A percentile compares a stretch with the other conserved stretches of the same genome.
Evolutionary conservation across 306 rosid genomes (phyloP).

Genomic region (Cicer arietinum): DNA sequence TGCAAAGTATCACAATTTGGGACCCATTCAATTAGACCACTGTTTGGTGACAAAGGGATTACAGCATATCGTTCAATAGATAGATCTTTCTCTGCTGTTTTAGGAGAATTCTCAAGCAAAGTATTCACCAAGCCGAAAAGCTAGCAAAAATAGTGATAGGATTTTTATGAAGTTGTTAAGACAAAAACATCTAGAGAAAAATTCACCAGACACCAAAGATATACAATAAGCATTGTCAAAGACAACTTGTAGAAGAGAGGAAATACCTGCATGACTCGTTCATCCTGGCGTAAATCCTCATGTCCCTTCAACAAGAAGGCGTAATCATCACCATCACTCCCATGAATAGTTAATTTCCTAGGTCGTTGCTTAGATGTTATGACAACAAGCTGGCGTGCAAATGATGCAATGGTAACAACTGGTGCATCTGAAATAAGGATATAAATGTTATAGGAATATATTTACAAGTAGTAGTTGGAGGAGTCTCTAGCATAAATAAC

Average conservation of each 20-base stretch:
- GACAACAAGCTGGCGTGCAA: conserved; percentile 91
- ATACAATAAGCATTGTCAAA: conserved; percentile 32
- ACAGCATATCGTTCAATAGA: conserved; percentile 85
- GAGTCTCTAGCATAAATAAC: background rate
- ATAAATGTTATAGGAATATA: conserved; percentile 21
- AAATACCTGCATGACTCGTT: conserved; percentile 97
- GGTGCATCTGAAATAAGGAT: conserved; percentile 64
- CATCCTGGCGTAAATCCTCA: conserved; percentile 98
- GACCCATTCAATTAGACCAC: conserved; percentile 98
- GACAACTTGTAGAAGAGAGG: conserved; percentile 2
- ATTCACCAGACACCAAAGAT: conserved; percentile 2
- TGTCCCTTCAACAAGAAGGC: conserved; percentile 98
- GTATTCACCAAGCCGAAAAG: conserved; percentile 99
- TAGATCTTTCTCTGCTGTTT: conserved; percentile 87
- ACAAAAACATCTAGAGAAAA: conserved; percentile 21
- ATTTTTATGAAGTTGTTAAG: conserved; percentile 31
- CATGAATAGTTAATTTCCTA: conserved; percentile 89
- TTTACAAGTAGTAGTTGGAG: conserved; percentile 4
- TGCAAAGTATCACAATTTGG: conserved; percentile 95
- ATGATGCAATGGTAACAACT: conserved; percentile 89
- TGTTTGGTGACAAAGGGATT: conserved; percentile 95
- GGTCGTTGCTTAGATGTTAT: conserved; percentile 98
- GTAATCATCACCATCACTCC: conserved; percentile 93
- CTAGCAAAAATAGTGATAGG: conserved; percentile 51
- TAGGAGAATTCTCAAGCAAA: conserved; percentile 80